Evolutionary conservation across 1,284 basidiomycete species (phyloP).

Genomic region (Porodaedalea pini): DNA sequence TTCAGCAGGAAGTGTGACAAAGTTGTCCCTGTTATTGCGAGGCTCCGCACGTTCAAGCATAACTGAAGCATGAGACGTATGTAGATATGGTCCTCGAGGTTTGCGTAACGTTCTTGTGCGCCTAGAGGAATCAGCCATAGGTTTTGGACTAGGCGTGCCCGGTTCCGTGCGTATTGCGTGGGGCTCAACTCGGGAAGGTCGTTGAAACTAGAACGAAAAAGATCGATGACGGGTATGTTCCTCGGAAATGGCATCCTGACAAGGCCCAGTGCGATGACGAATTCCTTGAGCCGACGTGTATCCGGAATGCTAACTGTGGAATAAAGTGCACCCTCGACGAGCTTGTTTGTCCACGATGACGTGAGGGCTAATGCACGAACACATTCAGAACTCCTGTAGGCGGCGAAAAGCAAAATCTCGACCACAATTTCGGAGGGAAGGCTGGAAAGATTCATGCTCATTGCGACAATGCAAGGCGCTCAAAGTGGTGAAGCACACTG

Average conservation of each 20-base stretch:
- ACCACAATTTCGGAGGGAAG: slow-evolving; percentile 3
- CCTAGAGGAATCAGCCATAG: slow-evolving; percentile 3
- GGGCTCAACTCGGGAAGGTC: not conserved
- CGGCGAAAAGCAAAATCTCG: slow-evolving; percentile 8
- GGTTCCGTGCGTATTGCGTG: not conserved
- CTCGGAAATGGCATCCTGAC: not conserved
- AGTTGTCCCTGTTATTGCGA: slow-evolving; percentile 5
- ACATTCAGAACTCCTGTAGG: not conserved
- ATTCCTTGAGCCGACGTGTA: not conserved
- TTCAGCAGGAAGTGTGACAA: slow-evolving; percentile 7
- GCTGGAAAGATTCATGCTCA: not conserved
- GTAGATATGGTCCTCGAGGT: slow-evolving; percentile 5
- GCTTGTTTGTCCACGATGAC: slow-evolving; percentile 8
- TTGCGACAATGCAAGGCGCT: not conserved
- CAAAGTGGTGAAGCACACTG: not conserved
- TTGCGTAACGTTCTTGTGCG: not conserved
- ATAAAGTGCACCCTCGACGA: not conserved
- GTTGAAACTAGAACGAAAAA: not conserved
- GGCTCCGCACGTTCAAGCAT: not conserved
- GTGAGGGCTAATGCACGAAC: not conserved
- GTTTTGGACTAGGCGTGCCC: not conserved
- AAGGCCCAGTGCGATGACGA: not conserved
- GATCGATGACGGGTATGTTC: not conserved
- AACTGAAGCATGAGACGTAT: not conserved
- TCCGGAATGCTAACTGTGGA: not conserved